A percentile compares a stretch with the other conserved stretches of the same genome.
phyloP scores from a whole-genome alignment of 805 yeast genomes.

The Wickerhamiella kazuoi region DNA sequence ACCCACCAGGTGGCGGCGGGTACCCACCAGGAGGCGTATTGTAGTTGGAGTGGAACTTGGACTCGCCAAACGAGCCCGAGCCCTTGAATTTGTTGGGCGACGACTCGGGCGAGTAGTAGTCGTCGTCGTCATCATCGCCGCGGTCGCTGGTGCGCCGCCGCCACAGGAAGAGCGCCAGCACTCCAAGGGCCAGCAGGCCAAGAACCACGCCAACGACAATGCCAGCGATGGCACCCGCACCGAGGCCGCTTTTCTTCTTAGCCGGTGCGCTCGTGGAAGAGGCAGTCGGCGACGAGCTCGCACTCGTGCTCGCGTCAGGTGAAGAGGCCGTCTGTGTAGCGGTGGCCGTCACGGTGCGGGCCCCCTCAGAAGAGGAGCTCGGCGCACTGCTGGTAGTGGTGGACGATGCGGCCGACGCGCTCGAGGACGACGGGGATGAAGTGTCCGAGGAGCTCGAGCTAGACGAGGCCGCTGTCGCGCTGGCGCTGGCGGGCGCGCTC shows the following conservation, averaged over 20 bases:
- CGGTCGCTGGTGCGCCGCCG: slow-evolving; percentile 23
- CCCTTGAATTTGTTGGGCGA: slow-evolving; percentile 17
- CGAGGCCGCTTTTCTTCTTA: slow-evolving; percentile 14
- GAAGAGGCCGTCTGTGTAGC: slow-evolving; percentile 9
- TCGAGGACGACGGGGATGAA: slow-evolving; percentile 12
- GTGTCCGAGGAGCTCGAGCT: slow-evolving; percentile 11
- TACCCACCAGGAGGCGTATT: slow-evolving; percentile 4
- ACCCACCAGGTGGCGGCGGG: slow-evolving; percentile 8
- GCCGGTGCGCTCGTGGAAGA: not conserved
- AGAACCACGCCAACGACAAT: slow-evolving; percentile 37
- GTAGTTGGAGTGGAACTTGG: slow-evolving; percentile 12
- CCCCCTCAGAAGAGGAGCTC: slow-evolving; percentile 12
- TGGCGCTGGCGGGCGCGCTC: not conserved
- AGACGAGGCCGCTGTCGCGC: slow-evolving; percentile 3
- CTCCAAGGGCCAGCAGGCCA: slow-evolving; percentile 28
- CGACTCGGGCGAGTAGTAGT: slow-evolving; percentile 18
- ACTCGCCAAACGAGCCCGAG: slow-evolving; percentile 18
- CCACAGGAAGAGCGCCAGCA: slow-evolving; percentile 25
- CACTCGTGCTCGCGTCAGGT: slow-evolving; percentile 7
- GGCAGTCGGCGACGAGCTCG: not conserved
- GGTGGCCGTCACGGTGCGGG: slow-evolving; percentile 7
- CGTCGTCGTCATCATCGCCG: slow-evolving; percentile 30
- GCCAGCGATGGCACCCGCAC: slow-evolving; percentile 42
- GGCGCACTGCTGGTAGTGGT: slow-evolving; percentile 14
- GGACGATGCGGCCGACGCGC: slow-evolving; percentile 13